Evolutionary conservation across 2,329 filamentous ascomycete species (phyloP), one percentile per base, ranked within the genome.

Genomic region (Pyrenophora teres): DNA sequence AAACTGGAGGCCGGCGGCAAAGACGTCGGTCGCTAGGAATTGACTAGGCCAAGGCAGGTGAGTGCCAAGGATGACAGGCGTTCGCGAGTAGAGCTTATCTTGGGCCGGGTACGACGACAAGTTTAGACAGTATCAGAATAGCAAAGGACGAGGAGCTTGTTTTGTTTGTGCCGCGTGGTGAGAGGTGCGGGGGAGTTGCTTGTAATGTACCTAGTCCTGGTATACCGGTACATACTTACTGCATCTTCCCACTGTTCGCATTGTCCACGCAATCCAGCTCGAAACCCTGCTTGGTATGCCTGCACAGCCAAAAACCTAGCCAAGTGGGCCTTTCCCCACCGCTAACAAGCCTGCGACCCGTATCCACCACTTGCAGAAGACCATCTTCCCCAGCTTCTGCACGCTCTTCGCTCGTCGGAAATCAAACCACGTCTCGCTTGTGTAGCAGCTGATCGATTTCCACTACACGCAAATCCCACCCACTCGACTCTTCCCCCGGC

Each of bases 241-340:
- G 15, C 23, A 36, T 21, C 3, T 21, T 21, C 19, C 19, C 19
- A 21, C 19, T 35, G 39, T 40, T 37, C 32, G 50, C 35, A 46
- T 23, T 41, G 42, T 38, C 39, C 39, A 46, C 38, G 41, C 35
- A 45, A 45, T 36, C 31, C 42, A 19, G 31, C 42, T 13, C 42
- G 3, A 45, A 37, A 33, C 42, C 23, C 23, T 25, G 23, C 23
- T 5, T 25, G 23, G 4, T 2, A 5, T 9, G 23, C 23, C 23
- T 25, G 23, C 23, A 25, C 23, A 25, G 6, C 23, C 23, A 25
- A 25, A 25, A 30, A 2, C 27, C 27, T 8, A 30, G 2, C 36
- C 19, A 36, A 39, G 51, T 55, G 55, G 51, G 27, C 36, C 38
- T 59, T 59, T 52, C 54, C 56, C 57, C 52, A 57, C 57, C 56